Evolutionary conservation across 2,329 filamentous ascomycete species (phyloP).

Genomic region (Rasamsonia emersonii): DNA sequence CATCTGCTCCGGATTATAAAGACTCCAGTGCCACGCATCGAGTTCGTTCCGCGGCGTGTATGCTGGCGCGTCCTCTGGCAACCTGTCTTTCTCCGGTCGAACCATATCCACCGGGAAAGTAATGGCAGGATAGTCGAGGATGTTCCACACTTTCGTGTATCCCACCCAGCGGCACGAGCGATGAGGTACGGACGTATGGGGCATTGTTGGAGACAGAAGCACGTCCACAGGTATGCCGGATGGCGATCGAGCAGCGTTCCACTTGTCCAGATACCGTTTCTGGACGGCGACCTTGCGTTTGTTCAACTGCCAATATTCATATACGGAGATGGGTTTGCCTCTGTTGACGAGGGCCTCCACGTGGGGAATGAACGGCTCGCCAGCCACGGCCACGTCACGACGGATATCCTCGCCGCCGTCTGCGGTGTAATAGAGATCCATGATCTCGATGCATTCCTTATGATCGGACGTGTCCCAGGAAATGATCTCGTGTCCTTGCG

Average conservation of each 20-base stretch:
- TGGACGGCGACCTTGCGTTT: constrained; percentile 46
- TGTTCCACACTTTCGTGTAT: constrained; percentile 55
- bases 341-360: constrained; percentile 50
- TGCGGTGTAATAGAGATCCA: constrained; percentile 55
- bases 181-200: constrained; percentile 47
- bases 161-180: constrained; percentile 41
- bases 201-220: constrained; percentile 51
- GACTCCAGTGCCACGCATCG: constrained; percentile 44
- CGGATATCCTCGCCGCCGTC: constrained; percentile 58
- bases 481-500: constrained; percentile 47
- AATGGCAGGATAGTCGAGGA: constrained; percentile 53
- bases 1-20: constrained; percentile 38
- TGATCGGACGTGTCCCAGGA: constrained; percentile 46
- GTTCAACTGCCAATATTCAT: constrained; percentile 60
- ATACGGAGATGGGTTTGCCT: constrained; percentile 49
- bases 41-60: constrained; percentile 39
- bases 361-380: constrained; percentile 53
- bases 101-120: constrained; percentile 48
- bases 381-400: constrained; percentile 43
- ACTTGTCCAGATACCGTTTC: constrained; percentile 51
- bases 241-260: constrained; percentile 40
- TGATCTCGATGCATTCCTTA: constrained; percentile 46
- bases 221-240: constrained; percentile 46
- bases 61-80: constrained; percentile 14
- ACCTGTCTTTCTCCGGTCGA: constrained; percentile 31